Conservation (phyloP, 2,329 filamentous ascomycete genomes). For the Metarhizium humberi region DNA sequence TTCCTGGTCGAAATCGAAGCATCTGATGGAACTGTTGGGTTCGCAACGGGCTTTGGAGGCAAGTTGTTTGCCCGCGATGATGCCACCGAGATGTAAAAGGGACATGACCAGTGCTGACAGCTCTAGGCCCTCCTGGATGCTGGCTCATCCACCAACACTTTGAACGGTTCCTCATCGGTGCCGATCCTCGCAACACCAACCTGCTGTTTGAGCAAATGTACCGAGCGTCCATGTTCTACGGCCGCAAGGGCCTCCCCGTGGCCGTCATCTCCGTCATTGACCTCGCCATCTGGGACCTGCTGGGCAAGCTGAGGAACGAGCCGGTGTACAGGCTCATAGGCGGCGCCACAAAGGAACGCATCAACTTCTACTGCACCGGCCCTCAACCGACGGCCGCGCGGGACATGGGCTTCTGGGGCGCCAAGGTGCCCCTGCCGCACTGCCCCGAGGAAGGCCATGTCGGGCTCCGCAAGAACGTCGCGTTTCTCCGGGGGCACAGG, state of each 20-base stretch:
- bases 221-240: slow-evolving; percentile 91
- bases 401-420: slow-evolving; percentile 81
- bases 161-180: slow-evolving; percentile 79
- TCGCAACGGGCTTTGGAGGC: slow-evolving; percentile 88
- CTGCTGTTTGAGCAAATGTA: slow-evolving; percentile 96
- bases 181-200: slow-evolving; percentile 85
- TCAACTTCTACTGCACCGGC: slow-evolving; percentile 93
- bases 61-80: slow-evolving; percentile 5
- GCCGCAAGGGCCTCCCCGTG: slow-evolving; percentile 80
- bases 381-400: slow-evolving; percentile 74
- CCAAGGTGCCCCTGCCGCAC: slow-evolving; percentile 83
- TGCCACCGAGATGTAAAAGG: no score
- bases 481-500: slow-evolving; percentile 77
- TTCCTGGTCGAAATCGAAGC: slow-evolving; percentile 88
- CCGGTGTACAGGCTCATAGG: slow-evolving; percentile 93
- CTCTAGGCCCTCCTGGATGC: slow-evolving; percentile 69
- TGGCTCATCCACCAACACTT: slow-evolving; percentile 94
- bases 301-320: slow-evolving; percentile 85
- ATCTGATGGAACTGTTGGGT: slow-evolving; percentile 83
- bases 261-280: slow-evolving; percentile 94
- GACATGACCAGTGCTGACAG: not conserved
- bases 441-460: slow-evolving; percentile 78
- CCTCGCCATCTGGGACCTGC: slow-evolving; percentile 82
- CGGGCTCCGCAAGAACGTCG: slow-evolving; percentile 80
- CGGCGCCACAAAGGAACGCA: slow-evolving; percentile 71